Percentiles rank a stretch among this genome's conserved stretches.
Conservation (phyloP, 306 rosid species). For the Dalbergia oliveri region DNA sequence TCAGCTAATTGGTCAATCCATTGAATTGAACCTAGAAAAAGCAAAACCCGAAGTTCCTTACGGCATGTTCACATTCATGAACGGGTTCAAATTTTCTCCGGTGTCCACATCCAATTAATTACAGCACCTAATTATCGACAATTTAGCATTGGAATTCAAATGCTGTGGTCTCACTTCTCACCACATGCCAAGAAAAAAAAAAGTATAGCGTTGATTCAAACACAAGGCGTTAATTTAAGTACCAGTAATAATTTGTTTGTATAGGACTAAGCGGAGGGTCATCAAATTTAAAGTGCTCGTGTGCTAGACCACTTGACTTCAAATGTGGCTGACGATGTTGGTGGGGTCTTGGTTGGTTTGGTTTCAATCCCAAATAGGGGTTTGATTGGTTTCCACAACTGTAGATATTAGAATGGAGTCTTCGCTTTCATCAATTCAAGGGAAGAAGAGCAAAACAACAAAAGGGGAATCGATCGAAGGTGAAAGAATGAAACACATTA, state of each 20-base stretch:
- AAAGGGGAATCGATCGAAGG: neutral
- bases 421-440: too few species aligned
- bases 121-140: conserved; percentile 31
- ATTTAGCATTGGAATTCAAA: conserved; percentile 49
- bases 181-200: neutral
- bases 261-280: too few species aligned
- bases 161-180: neutral
- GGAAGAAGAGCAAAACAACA: conserved; percentile 23
- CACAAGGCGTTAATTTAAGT: neutral
- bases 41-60: conserved; percentile 10
- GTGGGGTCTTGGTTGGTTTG: neutral
- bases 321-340: neutral
- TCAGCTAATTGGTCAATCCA: conserved; percentile 39
- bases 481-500: neutral
- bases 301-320: conserved; percentile 27
- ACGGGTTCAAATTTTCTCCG: neutral
- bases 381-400: neutral
- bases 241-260: neutral
- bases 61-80: conserved; percentile 52
- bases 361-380: neutral
- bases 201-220: neutral
- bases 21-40: conserved; percentile 22
- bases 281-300: neutral
- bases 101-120: conserved; percentile 42
- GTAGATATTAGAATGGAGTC: too few species aligned